A percentile compares a stretch with the other conserved stretches of the same genome.
phyloP scores from a whole-genome alignment of 257 asterid species.

The Salvia rosmarinus region DNA sequence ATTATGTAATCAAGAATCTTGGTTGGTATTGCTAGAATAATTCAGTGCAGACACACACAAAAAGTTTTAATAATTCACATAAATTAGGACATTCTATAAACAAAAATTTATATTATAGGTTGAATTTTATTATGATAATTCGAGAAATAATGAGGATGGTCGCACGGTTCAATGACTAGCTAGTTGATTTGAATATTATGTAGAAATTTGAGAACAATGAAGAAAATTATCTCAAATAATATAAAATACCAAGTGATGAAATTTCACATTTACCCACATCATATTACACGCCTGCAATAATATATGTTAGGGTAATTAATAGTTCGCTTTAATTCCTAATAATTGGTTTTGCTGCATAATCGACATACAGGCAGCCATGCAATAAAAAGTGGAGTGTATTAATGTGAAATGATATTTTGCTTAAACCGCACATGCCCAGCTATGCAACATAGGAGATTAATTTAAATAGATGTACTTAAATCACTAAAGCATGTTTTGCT shows the following conservation, averaged over 20 bases:
- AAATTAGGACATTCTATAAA: too few relatives aligned
- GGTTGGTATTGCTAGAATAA: not conserved
- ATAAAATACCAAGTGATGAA: too few relatives aligned
- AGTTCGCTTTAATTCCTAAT: not conserved
- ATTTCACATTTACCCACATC: too few relatives aligned
- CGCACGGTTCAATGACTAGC: too few relatives aligned
- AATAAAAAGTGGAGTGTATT: not conserved
- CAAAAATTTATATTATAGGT: too few relatives aligned
- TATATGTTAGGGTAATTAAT: not conserved
- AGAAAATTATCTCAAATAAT: too few relatives aligned
- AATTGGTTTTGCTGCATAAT: not conserved
- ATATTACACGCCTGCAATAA: too few relatives aligned
- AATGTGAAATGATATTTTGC: not conserved
- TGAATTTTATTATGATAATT: too few relatives aligned
- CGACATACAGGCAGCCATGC: not conserved
- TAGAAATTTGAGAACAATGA: not conserved
- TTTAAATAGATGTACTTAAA: not conserved
- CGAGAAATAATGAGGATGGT: too few relatives aligned
- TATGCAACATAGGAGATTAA: not conserved
- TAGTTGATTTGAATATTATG: not conserved
- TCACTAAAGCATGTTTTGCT: constrained; percentile 9
- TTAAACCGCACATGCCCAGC: not conserved
- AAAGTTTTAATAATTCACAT: too few relatives aligned
- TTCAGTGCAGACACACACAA: too few relatives aligned
- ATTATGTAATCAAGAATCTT: constrained; percentile 3